Evolutionary conservation across 495 filamentous ascomycete species (phyloP), one percentile per base, ranked within the genome.

Genomic region (Annulohypoxylon bovei): DNA sequence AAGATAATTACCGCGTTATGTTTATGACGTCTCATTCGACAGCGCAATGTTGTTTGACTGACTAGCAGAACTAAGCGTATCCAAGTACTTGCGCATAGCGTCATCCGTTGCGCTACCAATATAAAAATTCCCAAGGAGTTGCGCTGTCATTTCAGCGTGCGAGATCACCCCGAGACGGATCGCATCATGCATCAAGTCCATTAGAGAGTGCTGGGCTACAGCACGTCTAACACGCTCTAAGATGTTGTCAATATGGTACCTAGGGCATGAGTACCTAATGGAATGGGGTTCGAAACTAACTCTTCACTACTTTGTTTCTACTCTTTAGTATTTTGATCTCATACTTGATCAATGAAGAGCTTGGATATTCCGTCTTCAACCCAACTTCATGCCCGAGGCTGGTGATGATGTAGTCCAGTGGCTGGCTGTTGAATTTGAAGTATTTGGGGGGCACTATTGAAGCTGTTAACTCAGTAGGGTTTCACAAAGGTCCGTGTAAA

Each of bases 261-360:
- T 2, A n/a, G 37, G 37, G 37, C 6, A 28, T 16, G 4, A 27
- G 27, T 22, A n/a, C n/a, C n/a, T n/a, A 18, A 37, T 23, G 4
- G 28, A 16, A 22, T 25, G 2, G 39, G 55, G 16, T 27, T 25
- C 4, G 25, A 14, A 3, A 69, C 76, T 58, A 32, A 77, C 77
- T 79, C 50, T 75, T 76, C 71, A 76, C 74, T 6, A 74, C 74
- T 6, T 58, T 18, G 49, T 77, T 73, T 37, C 71, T 65, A 18
- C 70, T 75, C 47, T 81, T 81, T n/a, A 75, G 71, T 7, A 80
- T 63, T 35, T 76, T 76, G 68, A 81, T 79, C 30, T 76, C 71
- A 58, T 81, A 81, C 33, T 70, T 74, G 42, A 65, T 50, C 20
- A 81, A 75, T 7, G 67, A 65, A 12, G 80, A 79, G 11, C 33